phyloP scores from a whole-genome alignment of 164 flowering plant genomes.

The Vitis rotundifolia region DNA sequence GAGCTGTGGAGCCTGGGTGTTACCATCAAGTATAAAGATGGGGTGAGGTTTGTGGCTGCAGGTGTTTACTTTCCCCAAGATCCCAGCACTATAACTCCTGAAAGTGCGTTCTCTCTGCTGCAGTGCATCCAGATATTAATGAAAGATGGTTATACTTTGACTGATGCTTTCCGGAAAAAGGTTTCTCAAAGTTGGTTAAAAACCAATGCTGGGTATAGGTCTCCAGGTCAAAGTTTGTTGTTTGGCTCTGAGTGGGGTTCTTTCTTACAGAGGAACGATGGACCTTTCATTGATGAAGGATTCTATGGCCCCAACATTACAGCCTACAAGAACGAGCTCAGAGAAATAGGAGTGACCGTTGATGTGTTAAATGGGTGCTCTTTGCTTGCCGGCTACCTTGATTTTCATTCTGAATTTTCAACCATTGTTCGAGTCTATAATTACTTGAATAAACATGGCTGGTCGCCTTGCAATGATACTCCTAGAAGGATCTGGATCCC shows the following conservation, averaged over 20 bases:
- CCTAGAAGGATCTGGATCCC: constrained; percentile 56
- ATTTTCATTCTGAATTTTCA: constrained; percentile 28
- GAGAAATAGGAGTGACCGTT: constrained; percentile 43
- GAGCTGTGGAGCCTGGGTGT: constrained; percentile 55
- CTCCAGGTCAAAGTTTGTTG: constrained; percentile 46
- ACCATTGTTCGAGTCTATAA: constrained; percentile 47
- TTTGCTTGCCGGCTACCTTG: constrained; percentile 41
- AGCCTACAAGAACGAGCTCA: constrained; percentile 44
- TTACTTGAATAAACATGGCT: constrained; percentile 30
- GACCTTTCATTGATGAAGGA: constrained; percentile 62
- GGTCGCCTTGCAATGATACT: constrained; percentile 37
- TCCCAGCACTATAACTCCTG: constrained; percentile 26
- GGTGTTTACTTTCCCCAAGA: constrained; percentile 32
- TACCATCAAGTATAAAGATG: constrained; percentile 30
- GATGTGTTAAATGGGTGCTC: constrained; percentile 36
- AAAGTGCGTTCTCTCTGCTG: constrained; percentile 38
- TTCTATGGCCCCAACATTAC: constrained; percentile 49
- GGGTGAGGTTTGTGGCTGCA: constrained; percentile 33
- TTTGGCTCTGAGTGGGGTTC: constrained; percentile 37
- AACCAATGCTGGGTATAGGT: constrained; percentile 49
- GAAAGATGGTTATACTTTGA: constrained; percentile 11
- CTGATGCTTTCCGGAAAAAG: constrained; percentile 23
- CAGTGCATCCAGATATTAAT: constrained; percentile 32
- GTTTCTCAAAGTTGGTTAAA: constrained; percentile 48
- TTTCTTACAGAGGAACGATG: constrained; percentile 42